These are phyloP conservation scores for Phytophthora megakarya DNA, from an alignment of 352 stramenopile species.

Conservation along the genomic window DNA sequence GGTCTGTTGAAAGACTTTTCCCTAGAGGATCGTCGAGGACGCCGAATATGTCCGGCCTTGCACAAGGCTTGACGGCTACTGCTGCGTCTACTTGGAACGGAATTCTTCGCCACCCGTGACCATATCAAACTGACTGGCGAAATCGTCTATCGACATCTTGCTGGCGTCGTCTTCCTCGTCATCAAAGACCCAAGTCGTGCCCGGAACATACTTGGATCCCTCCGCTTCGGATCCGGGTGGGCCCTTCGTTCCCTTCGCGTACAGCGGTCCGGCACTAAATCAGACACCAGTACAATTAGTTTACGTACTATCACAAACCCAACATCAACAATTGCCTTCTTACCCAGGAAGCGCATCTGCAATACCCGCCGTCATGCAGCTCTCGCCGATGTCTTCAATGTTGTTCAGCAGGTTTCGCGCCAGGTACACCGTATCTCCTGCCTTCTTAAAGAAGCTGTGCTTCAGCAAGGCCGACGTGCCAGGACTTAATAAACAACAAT, in stretches of 20 bases:
- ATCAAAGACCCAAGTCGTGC: conserved; percentile 91
- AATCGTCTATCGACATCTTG: conserved; percentile 89
- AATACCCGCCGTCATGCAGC: conserved; percentile 84
- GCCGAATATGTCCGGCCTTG: conserved; percentile 12
- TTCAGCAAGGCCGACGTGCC: conserved; percentile 84
- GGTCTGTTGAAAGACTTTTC: conserved; percentile 26
- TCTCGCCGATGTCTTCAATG: conserved; percentile 90
- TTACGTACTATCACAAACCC: not conserved
- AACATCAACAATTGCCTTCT: conserved; percentile 7
- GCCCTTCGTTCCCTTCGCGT: conserved; percentile 80
- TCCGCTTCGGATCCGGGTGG: conserved; percentile 64
- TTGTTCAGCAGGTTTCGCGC: conserved; percentile 70
- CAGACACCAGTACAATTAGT: not conserved
- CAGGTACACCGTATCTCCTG: conserved; percentile 69
- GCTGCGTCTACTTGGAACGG: conserved; percentile 66
- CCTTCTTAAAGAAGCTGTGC: conserved; percentile 92
- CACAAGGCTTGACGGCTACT: conserved; percentile 13
- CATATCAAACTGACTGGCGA: conserved; percentile 88
- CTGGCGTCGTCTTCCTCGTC: conserved; percentile 75
- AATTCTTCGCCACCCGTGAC: conserved; percentile 87
- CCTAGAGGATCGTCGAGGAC: conserved; percentile 26
- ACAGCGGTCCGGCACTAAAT: conserved; percentile 74
- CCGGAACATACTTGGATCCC: conserved; percentile 83
- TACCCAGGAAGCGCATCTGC: conserved; percentile 83
- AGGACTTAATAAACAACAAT: conserved; percentile 45